Percentiles rank a stretch among this genome's conserved stretches.
Conservation (phyloP, 768 basidiomycete species). For the Termitomyces sp. region DNA sequence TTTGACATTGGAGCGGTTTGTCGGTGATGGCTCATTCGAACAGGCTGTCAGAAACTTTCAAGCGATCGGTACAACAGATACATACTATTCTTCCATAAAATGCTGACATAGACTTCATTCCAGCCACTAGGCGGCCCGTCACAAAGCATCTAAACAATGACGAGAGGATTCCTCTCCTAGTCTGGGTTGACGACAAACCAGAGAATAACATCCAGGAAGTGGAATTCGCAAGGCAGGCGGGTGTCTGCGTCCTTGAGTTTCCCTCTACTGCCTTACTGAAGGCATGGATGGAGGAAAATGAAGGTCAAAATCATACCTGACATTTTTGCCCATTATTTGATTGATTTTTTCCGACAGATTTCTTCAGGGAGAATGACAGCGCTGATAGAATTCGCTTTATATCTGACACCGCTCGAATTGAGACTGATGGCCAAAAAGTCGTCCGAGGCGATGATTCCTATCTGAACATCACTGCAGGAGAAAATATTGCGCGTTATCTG, state of each 20-base stretch:
- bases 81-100: not conserved
- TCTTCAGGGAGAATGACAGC: conserved; percentile 14
- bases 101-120: not conserved
- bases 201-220: conserved; percentile 14
- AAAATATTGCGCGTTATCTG: conserved; percentile 20
- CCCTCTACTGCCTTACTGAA: conserved; percentile 20
- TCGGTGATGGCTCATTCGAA: conserved; percentile 16
- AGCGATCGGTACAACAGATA: conserved; percentile 7
- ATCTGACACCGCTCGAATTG: conserved; percentile 18
- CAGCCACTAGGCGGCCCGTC: not conserved
- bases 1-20: conserved; percentile 19
- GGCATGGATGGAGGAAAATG: conserved; percentile 22
- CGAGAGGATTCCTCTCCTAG: conserved; percentile 16
- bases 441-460: not conserved
- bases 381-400: conserved; percentile 20
- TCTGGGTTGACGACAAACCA: conserved; percentile 25
- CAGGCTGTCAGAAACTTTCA: conserved; percentile 17
- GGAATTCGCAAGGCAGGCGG: conserved; percentile 13
- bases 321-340: not conserved
- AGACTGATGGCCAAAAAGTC: conserved; percentile 3
- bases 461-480: conserved; percentile 18
- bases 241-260: conserved; percentile 19
- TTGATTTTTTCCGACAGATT: conserved; percentile 7
- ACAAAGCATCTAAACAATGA: not conserved
- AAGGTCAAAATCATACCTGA: conserved; percentile 14